Base-by-base conservation (phyloP, 2,329 filamentous ascomycete genomes). In the Decorospora gaudefroyi region DNA sequence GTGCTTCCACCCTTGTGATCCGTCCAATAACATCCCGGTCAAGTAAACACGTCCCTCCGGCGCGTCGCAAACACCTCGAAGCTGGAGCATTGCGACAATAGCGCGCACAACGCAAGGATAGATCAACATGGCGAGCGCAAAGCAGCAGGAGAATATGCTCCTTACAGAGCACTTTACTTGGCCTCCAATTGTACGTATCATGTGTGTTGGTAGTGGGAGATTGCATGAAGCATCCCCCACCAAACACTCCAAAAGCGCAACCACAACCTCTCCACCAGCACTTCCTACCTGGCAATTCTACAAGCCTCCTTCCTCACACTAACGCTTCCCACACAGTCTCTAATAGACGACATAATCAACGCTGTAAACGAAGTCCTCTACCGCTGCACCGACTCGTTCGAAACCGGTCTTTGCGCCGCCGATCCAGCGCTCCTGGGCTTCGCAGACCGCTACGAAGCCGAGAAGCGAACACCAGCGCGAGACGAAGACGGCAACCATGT, bases 311-410 rank as follows among this genome's bases (percentile, higher is more conserved):
- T 16, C 18, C 16, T n/a, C 25, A 28, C 6, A 28, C 41, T 32
- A 22, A 44, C 17, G 27, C 12, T 13, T 0, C 9, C 11, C 3
- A 3, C 21, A 4, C 26, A 96, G 91, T 88, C 88, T 49, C 83
- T 99, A 28, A 87, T 99, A 65, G 93, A 99, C 81, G 92, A 97
- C 74, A 91, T 97, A 61, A 96, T 97, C 76, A 96, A 97, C 77
- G 88, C 87, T 42, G 84, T 96, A 71, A 99, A 97, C 76, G 88
- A 92, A 64, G 82, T 96, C 62, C 87, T 93, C 63, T 93, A 95
- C 72, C 87, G 87, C 69, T 91, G 90, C 40, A 85, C 96, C 62
- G 88, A 89, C 62, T 89, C 87, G 49, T 84, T 97, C 55, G 93
- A 97, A 72, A 82, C 84, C 42, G 88, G 89, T 1, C 83, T 99